Evolutionary conservation across 164 flowering plant species (phyloP).

Genomic region (Aristolochia californica): DNA sequence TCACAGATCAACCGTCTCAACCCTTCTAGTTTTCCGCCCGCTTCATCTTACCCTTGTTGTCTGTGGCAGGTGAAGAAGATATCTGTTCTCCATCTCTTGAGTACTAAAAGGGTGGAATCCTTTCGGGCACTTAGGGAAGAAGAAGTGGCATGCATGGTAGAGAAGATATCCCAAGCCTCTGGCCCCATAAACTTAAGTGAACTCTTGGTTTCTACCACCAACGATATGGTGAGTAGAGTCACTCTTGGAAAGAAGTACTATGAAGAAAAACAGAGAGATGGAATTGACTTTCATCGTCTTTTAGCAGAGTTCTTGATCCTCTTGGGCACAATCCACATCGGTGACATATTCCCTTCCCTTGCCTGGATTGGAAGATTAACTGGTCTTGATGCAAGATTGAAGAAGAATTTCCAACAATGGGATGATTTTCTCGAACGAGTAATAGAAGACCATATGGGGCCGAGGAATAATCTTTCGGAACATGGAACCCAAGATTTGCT

Average conservation of each 20-base stretch:
- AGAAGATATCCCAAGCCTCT: neutral
- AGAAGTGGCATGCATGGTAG: neutral
- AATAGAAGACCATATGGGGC: constrained; percentile 10
- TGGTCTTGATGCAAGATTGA: constrained; percentile 10
- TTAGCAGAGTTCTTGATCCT: constrained; percentile 1
- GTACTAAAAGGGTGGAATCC: too few relatives aligned
- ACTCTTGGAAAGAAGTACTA: constrained; percentile 16
- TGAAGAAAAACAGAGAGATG: constrained; percentile 2
- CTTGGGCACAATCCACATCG: constrained; percentile 9
- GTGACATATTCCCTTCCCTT: constrained; percentile 15
- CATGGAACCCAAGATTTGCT: constrained; percentile 9
- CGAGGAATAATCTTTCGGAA: neutral
- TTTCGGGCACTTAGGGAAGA: too few relatives aligned
- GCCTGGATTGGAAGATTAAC: constrained; percentile 17
- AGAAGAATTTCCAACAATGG: constrained; percentile 4
- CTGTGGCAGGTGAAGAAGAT: too few relatives aligned
- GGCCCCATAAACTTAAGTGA: too few relatives aligned
- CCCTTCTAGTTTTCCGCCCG: too few relatives aligned
- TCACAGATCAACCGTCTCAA: too few relatives aligned
- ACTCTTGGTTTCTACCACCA: too few relatives aligned
- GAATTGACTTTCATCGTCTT: neutral
- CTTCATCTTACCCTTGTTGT: too few relatives aligned
- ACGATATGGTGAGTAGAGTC: constrained; percentile 1
- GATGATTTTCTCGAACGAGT: constrained; percentile 13
- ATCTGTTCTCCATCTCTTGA: too few relatives aligned